Conservation (phyloP, 495 filamentous ascomycete genomes). For the Glutinoglossum americanum region DNA sequence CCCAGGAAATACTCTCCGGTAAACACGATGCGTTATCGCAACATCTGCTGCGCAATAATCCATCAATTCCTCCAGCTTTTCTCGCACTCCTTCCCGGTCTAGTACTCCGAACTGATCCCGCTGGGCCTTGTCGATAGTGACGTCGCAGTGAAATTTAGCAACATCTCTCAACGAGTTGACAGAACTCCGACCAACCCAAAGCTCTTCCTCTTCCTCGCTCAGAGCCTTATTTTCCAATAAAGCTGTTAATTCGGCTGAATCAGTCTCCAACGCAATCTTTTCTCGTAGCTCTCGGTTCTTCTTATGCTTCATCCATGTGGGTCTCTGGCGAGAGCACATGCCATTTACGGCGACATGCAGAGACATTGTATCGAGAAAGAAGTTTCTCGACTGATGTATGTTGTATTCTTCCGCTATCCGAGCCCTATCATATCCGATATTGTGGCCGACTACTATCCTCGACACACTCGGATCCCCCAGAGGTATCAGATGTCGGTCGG, state of each 20-base stretch:
- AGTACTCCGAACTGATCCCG: constrained; percentile 76
- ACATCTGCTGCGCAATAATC: constrained; percentile 96
- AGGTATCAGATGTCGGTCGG: constrained; percentile 60
- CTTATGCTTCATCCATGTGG: constrained; percentile 88
- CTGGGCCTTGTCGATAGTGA: constrained; percentile 76
- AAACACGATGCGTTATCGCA: constrained; percentile 76
- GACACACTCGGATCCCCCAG: constrained; percentile 48
- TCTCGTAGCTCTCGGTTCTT: constrained; percentile 74
- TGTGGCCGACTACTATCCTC: constrained; percentile 77
- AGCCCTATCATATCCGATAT: constrained; percentile 87
- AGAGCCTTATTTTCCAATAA: constrained; percentile 45
- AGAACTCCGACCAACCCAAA: constrained; percentile 87
- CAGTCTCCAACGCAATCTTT: constrained; percentile 48
- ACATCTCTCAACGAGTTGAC: constrained; percentile 92
- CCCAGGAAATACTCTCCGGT: constrained; percentile 70
- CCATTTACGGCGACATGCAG: constrained; percentile 95
- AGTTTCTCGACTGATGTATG: constrained; percentile 57
- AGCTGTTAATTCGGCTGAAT: constrained; percentile 44
- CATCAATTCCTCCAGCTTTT: constrained; percentile 57
- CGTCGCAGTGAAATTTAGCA: constrained; percentile 83
- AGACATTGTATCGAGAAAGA: constrained; percentile 95
- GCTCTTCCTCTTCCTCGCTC: constrained; percentile 70
- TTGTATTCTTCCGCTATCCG: constrained; percentile 79
- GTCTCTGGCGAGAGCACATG: constrained; percentile 93
- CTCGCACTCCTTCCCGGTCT: constrained; percentile 41